phyloP scores from a whole-genome alignment of 2,329 filamentous ascomycete genomes.

The Aspergillus flavus region DNA sequence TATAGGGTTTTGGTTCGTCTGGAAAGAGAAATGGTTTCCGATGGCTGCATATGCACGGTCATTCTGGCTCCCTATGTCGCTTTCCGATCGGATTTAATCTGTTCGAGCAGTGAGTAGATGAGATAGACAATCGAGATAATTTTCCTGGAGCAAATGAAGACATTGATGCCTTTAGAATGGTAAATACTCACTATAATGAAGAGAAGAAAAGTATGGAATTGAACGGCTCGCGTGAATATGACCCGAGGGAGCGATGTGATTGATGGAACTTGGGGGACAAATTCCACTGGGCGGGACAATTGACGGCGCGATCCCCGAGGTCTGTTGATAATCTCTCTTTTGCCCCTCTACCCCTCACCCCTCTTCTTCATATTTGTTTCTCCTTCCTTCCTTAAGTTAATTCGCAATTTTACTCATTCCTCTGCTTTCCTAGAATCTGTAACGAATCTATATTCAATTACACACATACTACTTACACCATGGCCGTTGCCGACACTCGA shows the following conservation, averaged over 20 bases:
- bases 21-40: conserved; percentile 13
- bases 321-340: background rate
- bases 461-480: conserved; percentile 35
- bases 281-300: conserved; percentile 3
- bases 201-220: background rate
- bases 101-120: background rate
- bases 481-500: conserved; percentile 54
- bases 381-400: background rate
- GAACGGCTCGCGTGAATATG: background rate
- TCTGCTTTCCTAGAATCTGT: background rate
- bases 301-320: background rate
- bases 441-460: background rate
- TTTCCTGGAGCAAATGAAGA: background rate
- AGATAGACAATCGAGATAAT: background rate
- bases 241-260: conserved; percentile 12
- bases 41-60: background rate
- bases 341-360: conserved; percentile 2
- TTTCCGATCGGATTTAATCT: background rate
- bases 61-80: background rate
- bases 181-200: background rate
- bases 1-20: background rate
- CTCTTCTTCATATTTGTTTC: background rate
- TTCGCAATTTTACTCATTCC: background rate
- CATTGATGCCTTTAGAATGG: background rate
- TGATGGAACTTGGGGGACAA: conserved; percentile 12